A percentile compares a stretch with the other conserved stretches of the same genome.
phyloP scores from a whole-genome alignment of 768 basidiomycete species.

The Lactifluus subvellereus region DNA sequence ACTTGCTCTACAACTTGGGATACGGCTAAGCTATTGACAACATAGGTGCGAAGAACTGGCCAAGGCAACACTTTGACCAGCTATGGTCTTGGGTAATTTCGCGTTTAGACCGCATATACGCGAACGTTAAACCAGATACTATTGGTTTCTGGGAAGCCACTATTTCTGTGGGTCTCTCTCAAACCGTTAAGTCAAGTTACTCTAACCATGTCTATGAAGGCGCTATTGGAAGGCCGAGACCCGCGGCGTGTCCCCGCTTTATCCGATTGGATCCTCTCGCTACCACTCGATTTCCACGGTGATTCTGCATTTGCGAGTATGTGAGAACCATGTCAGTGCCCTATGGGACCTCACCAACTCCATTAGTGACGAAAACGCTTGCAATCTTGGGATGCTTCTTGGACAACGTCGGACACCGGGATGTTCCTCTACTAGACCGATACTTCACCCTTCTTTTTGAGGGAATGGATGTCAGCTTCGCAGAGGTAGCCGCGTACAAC shows the following conservation, averaged over 20 bases:
- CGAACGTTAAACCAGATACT: slow-evolving; percentile 82
- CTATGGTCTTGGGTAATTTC: slow-evolving; percentile 71
- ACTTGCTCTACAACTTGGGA: background rate
- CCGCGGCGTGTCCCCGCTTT: slow-evolving; percentile 70
- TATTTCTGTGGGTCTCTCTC: slow-evolving; percentile 42
- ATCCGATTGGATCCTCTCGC: slow-evolving; percentile 67
- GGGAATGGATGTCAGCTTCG: slow-evolving; percentile 76
- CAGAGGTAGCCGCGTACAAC: slow-evolving; percentile 50
- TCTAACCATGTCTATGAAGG: slow-evolving; percentile 18
- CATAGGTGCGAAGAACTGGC: slow-evolving; percentile 83
- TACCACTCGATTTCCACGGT: slow-evolving; percentile 76
- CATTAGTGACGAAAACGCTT: slow-evolving; percentile 69
- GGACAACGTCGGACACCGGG: slow-evolving; percentile 59
- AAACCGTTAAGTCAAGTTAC: background rate
- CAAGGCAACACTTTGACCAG: slow-evolving; percentile 40
- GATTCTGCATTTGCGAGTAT: slow-evolving; percentile 85
- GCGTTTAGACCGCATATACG: slow-evolving; percentile 57
- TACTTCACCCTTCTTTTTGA: slow-evolving; percentile 67
- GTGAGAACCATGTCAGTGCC: slow-evolving; percentile 27
- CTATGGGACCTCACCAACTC: slow-evolving; percentile 1
- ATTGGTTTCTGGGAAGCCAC: slow-evolving; percentile 67
- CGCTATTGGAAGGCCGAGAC: slow-evolving; percentile 59
- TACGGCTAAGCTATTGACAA: slow-evolving; percentile 12
- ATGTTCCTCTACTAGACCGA: slow-evolving; percentile 58
- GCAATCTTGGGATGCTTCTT: slow-evolving; percentile 60